These are phyloP conservation scores for Daedalea quercina DNA, from an alignment of 768 basidiomycete species.

Conservation along the genomic window DNA sequence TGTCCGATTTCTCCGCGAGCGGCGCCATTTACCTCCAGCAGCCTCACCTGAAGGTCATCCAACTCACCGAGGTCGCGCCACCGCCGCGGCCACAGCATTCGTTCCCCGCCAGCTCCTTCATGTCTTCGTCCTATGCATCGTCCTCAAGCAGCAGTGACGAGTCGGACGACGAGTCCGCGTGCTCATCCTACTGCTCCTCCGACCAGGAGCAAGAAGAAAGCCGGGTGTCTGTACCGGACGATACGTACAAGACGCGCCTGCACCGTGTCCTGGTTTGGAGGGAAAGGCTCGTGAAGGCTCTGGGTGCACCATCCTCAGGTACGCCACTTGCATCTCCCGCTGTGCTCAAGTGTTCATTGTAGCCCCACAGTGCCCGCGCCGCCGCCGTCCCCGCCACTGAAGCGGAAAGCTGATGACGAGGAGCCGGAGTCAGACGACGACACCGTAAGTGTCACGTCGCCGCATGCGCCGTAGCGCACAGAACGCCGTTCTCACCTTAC, in stretches of 20 bases:
- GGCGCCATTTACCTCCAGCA: slow-evolving; percentile 36
- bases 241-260: slow-evolving; percentile 49
- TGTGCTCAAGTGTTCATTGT: neutral
- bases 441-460: slow-evolving; percentile 25
- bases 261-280: slow-evolving; percentile 71
- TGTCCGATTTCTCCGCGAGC: slow-evolving; percentile 27
- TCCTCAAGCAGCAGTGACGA: slow-evolving; percentile 25
- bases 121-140: slow-evolving; percentile 33
- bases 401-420: slow-evolving; percentile 41
- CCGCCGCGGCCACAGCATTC: slow-evolving; percentile 36
- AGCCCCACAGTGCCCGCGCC: slow-evolving; percentile 5
- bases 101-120: slow-evolving; percentile 32
- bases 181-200: slow-evolving; percentile 71
- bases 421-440: slow-evolving; percentile 30
- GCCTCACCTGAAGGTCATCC: slow-evolving; percentile 57
- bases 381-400: slow-evolving; percentile 32
- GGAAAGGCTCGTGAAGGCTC: slow-evolving; percentile 43
- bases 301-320: slow-evolving; percentile 36
- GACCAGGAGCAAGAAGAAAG: slow-evolving; percentile 28
- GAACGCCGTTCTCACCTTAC: slow-evolving; percentile 1
- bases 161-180: slow-evolving; percentile 31
- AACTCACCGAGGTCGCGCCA: slow-evolving; percentile 63
- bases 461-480: neutral
- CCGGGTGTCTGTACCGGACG: slow-evolving; percentile 28
- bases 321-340: slow-evolving; percentile 20